Base-by-base conservation (phyloP, 805 yeast species). In the Teunomyces gatunensis region DNA sequence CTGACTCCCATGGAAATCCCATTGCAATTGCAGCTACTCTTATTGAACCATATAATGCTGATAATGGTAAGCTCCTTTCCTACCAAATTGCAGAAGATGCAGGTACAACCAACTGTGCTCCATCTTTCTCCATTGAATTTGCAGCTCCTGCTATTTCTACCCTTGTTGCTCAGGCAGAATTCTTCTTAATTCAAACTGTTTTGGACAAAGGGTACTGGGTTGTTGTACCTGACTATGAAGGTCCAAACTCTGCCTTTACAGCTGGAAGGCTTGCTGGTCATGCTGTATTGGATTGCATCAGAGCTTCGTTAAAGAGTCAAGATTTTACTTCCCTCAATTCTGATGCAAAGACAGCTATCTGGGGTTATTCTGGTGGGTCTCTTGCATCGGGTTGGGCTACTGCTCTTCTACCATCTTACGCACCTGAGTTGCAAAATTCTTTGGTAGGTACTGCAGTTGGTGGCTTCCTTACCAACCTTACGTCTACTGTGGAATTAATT, bases 391-490 rank as follows among this genome's bases (percentile, higher is more conserved):
- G 58, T 6, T 61, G 66, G 66, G 64, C 61, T 3, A 54, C 62
- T 2, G 50, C 54, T 3, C 46, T 60, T 23, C 60, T 56, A 36
- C 64, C 64, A 13, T 15, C 29, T 12, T 60, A 60, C 32, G 65
- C 66, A 3, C 63, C 64, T 0, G 63, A 60, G n/a, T 49, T 58
- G 28, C 18, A 36, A 5, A 20, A 32, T 21, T 39, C 43, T 27
- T 30, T 51, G 29, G 11, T 58, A 53, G 75, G 73, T 13, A 69
- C 58, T 7, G 68, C 69, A 2, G 20, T 66, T 9, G 74, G 74
- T 11, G 74, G 74, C 5, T 58, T 67, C 54, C 66, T 64, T 11
- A 59, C 69, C 17, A 65, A 68, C 44, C 49, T 67, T 21, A 64
- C 67, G 5, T 58, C 56, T 21, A 57, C 67, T 2, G 57, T 60